A percentile compares a stretch with the other conserved stretches of the same genome.
Evolutionary conservation across 2,329 filamentous ascomycete genomes (phyloP).

Genomic region (Elsinoe perseae): DNA sequence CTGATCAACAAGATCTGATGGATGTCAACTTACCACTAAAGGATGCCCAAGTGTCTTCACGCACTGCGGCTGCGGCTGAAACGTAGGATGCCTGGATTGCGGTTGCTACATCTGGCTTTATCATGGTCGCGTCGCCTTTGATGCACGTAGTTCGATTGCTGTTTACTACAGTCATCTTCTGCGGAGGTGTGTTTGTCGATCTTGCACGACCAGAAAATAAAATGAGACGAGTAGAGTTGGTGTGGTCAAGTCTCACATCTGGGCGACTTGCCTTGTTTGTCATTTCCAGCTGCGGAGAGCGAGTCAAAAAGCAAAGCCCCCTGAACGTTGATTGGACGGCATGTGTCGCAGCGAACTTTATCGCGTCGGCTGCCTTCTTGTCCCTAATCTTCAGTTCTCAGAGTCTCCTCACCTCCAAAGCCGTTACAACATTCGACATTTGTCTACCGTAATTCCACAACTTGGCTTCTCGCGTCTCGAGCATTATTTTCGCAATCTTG

Average conservation of each 20-base stretch:
- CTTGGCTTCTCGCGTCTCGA: neutral
- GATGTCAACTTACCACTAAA: constrained; percentile 13
- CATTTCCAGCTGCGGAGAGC: constrained; percentile 9
- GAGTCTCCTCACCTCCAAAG: constrained; percentile 7
- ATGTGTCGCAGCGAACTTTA: constrained; percentile 3
- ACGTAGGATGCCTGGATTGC: constrained; percentile 16
- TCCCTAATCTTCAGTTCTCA: constrained; percentile 10
- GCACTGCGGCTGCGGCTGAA: constrained; percentile 16
- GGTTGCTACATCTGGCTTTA: constrained; percentile 15
- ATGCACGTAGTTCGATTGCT: neutral
- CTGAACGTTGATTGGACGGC: neutral
- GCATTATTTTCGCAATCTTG: neutral
- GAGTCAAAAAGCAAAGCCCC: constrained; percentile 9
- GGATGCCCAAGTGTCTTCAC: constrained; percentile 3
- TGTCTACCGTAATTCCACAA: neutral
- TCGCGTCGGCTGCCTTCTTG: constrained; percentile 9
- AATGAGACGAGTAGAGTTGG: neutral
- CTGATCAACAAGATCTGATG: constrained; percentile 45
- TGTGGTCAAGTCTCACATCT: constrained; percentile 9
- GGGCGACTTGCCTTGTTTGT: constrained; percentile 2
- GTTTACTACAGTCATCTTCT: neutral
- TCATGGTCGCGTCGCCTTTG: neutral
- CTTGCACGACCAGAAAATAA: neutral
- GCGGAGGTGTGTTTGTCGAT: neutral
- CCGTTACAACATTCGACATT: constrained; percentile 8